Base-by-base conservation (phyloP, 1,139 yeast genomes). In the Yamadazyma kanchanaburiensis region DNA sequence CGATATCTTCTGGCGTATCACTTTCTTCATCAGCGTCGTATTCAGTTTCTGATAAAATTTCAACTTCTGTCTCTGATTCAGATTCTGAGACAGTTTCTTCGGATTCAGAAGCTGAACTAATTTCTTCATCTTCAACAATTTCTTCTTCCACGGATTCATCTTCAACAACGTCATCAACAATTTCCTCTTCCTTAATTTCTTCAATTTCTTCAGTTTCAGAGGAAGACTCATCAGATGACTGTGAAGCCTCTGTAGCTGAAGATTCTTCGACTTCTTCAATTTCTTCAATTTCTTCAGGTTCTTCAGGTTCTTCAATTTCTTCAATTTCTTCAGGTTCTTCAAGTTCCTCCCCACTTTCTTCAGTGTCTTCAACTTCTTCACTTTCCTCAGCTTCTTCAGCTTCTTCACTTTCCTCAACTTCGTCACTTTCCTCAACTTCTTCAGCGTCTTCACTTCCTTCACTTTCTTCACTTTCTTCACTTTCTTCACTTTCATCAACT, bases 41-140 rank as follows among this genome's bases (percentile, higher is more conserved):
- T 11, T 45, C 49, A 8, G 10, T 7, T 18, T 15, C 25, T 17
- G 20, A 10, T 18, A 28, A 33, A 15, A 21, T 13, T 12, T 18
- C 14, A 15, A 23, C 24, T 22, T 28, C 40, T 8, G 11, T 22
- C 19, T 22, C 33, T 25, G 32, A 19, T 22, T 12, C n/a, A n/a
- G n/a, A 27, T 12, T 12, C 15, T n/a, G 22, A n/a, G 11, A 21
- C 11, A 21, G 22, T 6, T 10, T n/a, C 9, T 21, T 21, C 22
- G 9, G 22, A n/a, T 6, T 7, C 22, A 21, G 22, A 7, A 7
- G 6, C 20, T 17, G n/a, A n/a, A n/a, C n/a, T n/a, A n/a, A n/a
- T n/a, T n/a, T n/a, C n/a, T n/a, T n/a, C 20, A 18, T 18, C 20
- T 10, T 18, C 9, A 18, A 18, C 20, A 18, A 11, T 14, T 23